Evolutionary conservation across 805 yeast genomes (phyloP), one percentile per base, ranked within the genome.

Genomic region (Hanseniaspora occidentalis): DNA sequence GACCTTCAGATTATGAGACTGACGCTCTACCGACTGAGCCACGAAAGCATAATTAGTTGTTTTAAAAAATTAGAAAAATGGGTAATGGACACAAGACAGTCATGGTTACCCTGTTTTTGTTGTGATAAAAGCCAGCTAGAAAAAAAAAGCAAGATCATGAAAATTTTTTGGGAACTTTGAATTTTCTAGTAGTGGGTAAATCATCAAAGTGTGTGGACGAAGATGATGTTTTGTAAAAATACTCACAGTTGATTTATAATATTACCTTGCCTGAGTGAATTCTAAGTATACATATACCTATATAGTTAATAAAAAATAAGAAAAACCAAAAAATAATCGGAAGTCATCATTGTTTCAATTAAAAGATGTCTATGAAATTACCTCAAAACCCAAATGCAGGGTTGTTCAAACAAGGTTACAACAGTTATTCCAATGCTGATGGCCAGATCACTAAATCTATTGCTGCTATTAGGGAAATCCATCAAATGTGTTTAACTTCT

Each of bases 351-450:
- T 27, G 14, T 13, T 7, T 27, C 7, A 1, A 23, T 3, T 14
- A 24, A 17, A 41, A 38, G 11, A 89, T 89, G 96, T 84, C 96
- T 39, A 69, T 92, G 42, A 82, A 83, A 64, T 67, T 92, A 46
- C 98, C 98, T 26, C 77, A 76, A 50, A 95, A 94, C 38, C 97
- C 97, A 35, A 83, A 84, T 49, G 73, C 95, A 29, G 95, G 95
- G 42, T 74, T 92, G 38, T 92, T 92, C 70, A 92, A 92, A 60
- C 95, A 84, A 58, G 98, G 98, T 17, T 89, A 88, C 65, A 85
- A 81, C 56, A 74, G 85, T 25, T 80, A 84, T 54, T 71, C 82
- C 36, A 80, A 80, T 58, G 86, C 85, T 23, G 98, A 92, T 64
- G 98, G 98, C 40, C 97, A 95, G 38, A 83, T 89, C 43, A 73